Percentiles rank a stretch among this genome's conserved stretches.
Conservation (phyloP, 2,329 filamentous ascomycete species). For the Corniculantispora saksenae region DNA sequence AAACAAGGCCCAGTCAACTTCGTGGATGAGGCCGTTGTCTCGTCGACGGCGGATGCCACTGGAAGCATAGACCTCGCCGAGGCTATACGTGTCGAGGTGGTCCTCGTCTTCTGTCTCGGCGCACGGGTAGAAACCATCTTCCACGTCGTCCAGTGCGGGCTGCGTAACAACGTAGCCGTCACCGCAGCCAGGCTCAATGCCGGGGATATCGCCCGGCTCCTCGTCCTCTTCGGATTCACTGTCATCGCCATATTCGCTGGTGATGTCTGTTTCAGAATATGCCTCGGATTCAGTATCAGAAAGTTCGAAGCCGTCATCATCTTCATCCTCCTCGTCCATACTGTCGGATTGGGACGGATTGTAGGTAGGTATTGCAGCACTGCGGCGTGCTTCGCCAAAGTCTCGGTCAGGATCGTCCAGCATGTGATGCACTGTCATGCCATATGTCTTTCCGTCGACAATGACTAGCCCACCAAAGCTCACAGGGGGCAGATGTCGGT, state of each 20-base stretch:
- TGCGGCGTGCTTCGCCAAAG: constrained; percentile 36
- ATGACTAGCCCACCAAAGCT: constrained; percentile 87
- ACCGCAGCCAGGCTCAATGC: constrained; percentile 72
- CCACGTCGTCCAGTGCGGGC: constrained; percentile 84
- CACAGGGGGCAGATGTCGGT: constrained; percentile 84
- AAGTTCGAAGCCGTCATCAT: constrained; percentile 61
- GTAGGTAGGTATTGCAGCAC: constrained; percentile 47
- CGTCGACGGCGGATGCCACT: constrained; percentile 82
- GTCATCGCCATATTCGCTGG: constrained; percentile 53
- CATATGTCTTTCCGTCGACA: constrained; percentile 81
- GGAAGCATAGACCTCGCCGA: constrained; percentile 85
- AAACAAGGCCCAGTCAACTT: constrained; percentile 95
- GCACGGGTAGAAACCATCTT: constrained; percentile 79
- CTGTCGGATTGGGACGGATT: constrained; percentile 43
- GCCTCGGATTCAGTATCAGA: constrained; percentile 62
- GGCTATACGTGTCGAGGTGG: constrained; percentile 75
- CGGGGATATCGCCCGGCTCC: constrained; percentile 75
- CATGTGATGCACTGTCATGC: constrained; percentile 97
- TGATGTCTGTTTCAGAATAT: constrained; percentile 52
- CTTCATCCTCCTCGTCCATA: constrained; percentile 51
- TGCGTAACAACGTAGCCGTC: constrained; percentile 84
- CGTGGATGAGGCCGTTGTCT: constrained; percentile 73
- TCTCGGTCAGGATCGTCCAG: constrained; percentile 69
- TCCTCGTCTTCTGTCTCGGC: constrained; percentile 73
- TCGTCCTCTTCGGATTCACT: constrained; percentile 54